Evolutionary conservation across 2,329 filamentous ascomycete genomes (phyloP), one percentile per base, ranked within the genome.

Genomic region (Chaetomium globosum): DNA sequence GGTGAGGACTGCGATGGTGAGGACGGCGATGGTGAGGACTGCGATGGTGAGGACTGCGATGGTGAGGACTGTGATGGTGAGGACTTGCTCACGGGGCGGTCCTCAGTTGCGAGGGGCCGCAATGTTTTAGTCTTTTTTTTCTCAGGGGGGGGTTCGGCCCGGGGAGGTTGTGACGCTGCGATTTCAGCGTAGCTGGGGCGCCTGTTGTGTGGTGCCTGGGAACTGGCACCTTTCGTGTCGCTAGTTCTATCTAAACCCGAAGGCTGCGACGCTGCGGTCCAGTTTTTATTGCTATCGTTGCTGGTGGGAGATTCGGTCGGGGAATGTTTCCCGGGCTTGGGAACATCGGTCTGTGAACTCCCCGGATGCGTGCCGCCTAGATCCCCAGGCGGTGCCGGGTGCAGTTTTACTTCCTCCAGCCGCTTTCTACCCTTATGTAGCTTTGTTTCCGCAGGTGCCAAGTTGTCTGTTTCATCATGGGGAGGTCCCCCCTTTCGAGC

Each of bases 121-220:
- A 13, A 13, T 19, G 12, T 6, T 43, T n/a, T 43, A 5, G 39
- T n/a, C 39, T 43, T 43, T 5, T 43, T 43, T 5, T 19, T 43
- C 4, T 52, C 30, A 16, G 26, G 12, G 28, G 51, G n/a, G 31
- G 4, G 8, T 19, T 53, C 51, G 51, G 12, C 5, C 28, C 7
- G 21, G 28, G 58, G 16, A 19, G 55, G 36, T 6, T 21, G 26
- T 46, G 59, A 54, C n/a, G 51, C 39, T 28, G 33, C 51, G 36
- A 62, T 53, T 56, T 63, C 55, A 55, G 54, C 61, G 55, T 63
- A 59, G 33, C 61, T 63, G 33, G 12, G 61, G 30, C 61, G 61
- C n/a, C 61, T 31, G 52, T n/a, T n/a, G 4, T 9, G 31, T 28
- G 57, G 19, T 3, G 5, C 12, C 23, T 51, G 43, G 57, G 57